These are phyloP conservation scores for Beverwykella pulmonaria DNA, from an alignment of 495 filamentous ascomycete species.

Conservation along the genomic window DNA sequence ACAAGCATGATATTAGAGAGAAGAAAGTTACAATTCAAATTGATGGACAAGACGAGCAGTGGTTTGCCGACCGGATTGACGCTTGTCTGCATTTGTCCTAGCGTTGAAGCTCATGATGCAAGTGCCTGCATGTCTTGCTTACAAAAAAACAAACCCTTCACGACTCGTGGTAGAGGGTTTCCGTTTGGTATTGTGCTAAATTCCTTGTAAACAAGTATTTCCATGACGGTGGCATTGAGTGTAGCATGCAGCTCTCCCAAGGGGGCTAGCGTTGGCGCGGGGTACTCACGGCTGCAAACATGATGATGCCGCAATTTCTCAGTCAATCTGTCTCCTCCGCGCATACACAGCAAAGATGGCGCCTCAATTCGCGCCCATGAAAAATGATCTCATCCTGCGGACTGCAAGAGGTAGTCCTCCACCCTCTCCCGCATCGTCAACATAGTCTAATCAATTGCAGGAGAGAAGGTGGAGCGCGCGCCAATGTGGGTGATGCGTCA, in stretches of 20 bases:
- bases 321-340: constrained; percentile 11
- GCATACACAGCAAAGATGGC: constrained; percentile 33
- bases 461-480: constrained; percentile 84
- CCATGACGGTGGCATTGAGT: neutral
- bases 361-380: constrained; percentile 68
- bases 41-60: neutral
- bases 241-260: neutral
- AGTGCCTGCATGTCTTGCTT: neutral
- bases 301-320: neutral
- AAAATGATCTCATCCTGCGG: constrained; percentile 88
- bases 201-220: too few relatives aligned
- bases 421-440: neutral
- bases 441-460: constrained; percentile 53
- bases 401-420: constrained; percentile 73
- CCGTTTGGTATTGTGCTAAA: neutral
- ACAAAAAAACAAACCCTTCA: neutral
- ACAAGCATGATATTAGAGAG: neutral
- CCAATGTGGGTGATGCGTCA: constrained; percentile 99
- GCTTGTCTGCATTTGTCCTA: neutral
- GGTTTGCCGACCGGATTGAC: neutral
- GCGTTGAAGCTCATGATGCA: neutral
- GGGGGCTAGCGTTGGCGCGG: neutral
- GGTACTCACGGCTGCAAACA: neutral
- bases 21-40: neutral
- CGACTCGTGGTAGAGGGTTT: neutral